Base-by-base conservation (phyloP, 768 basidiomycete species). In the Mycena haematopus region DNA sequence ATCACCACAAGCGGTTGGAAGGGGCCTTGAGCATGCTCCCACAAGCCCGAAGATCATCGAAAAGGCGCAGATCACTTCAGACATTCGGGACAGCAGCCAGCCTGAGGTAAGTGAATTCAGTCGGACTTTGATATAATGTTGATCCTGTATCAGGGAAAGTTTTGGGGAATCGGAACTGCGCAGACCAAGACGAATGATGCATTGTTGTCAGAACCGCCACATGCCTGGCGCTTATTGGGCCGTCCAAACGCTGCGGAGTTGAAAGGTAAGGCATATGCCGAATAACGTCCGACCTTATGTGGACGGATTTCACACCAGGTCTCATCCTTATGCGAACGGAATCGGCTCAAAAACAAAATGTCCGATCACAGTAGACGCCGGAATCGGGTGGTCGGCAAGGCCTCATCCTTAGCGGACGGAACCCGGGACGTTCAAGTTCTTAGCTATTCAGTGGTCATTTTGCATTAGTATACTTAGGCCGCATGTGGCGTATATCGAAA, bases 201-300 rank as follows among this genome's bases (percentile, higher is more conserved):
- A 6, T 19, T 59, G 27, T 56, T 62, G 25, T 25, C 60, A 13
- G 65, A 66, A 50, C 56, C 59, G 1, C 56, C 57, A 15, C 56
- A 54, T 11, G 55, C 60, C 25, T 63, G 57, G 61, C 56, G 65
- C 6, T 27, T 63, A 9, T 15, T 66, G n/a, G 65, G 65, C 10
- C 65, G 65, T 9, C 54, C 61, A 21, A 57, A 66, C 17, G 53
- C 61, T 1, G 15, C 42, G 38, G 44, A 42, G n/a, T n/a, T n/a
- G n/a, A n/a, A n/a, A n/a, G n/a, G n/a, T n/a, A n/a, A n/a, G n/a
- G n/a, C n/a, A n/a, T n/a, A n/a, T n/a, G n/a, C n/a, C n/a, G n/a
- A n/a, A n/a, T n/a, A n/a, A n/a, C n/a, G n/a, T n/a, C n/a, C n/a
- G n/a, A n/a, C n/a, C n/a, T n/a, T n/a, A n/a, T n/a, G n/a, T n/a